Percentiles rank a stretch among this genome's conserved stretches.
Evolutionary conservation across 2,329 filamentous ascomycete genomes (phyloP).

Genomic region (Leptosphaerulina australis): DNA sequence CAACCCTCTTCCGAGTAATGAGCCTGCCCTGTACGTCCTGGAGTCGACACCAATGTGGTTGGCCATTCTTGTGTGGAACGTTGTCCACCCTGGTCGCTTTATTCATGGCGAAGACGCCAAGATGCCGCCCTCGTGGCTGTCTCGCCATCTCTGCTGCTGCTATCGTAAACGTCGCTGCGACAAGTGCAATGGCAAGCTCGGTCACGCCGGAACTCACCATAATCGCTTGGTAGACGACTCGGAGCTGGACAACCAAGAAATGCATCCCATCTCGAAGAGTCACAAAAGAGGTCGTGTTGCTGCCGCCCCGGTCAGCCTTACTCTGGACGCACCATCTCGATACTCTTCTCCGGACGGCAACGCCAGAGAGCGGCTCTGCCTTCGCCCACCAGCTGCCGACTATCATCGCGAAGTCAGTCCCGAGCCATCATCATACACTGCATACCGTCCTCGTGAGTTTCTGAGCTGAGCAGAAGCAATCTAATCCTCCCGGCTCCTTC

Average conservation of each 20-base stretch:
- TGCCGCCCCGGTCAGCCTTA: slow-evolving; percentile 3
- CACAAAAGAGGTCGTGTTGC: slow-evolving; percentile 5
- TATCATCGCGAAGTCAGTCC: slow-evolving; percentile 15
- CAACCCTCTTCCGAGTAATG: slow-evolving; percentile 56
- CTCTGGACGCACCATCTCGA: slow-evolving; percentile 5
- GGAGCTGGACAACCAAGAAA: slow-evolving; percentile 4
- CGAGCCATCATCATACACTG: slow-evolving; percentile 17
- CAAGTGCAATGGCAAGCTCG: slow-evolving; percentile 23
- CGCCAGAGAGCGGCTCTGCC: slow-evolving; percentile 10
- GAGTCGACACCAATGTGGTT: slow-evolving; percentile 64
- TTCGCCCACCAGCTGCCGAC: slow-evolving; percentile 14
- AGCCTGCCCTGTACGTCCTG: slow-evolving; percentile 58
- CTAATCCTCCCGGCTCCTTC: too few relatives aligned
- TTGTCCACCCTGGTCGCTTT: slow-evolving; percentile 22
- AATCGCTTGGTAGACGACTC: slow-evolving; percentile 9
- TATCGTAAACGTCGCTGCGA: slow-evolving; percentile 24
- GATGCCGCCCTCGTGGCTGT: slow-evolving; percentile 28
- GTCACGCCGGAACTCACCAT: slow-evolving; percentile 18
- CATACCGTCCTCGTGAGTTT: too few relatives aligned
- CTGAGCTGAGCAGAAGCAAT: background rate
- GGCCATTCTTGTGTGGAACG: slow-evolving; percentile 28
- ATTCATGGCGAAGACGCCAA: slow-evolving; percentile 23
- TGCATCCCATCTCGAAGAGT: slow-evolving; percentile 1
- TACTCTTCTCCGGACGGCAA: slow-evolving; percentile 9
- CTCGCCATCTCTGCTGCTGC: slow-evolving; percentile 27